Conservation (phyloP, 2,329 filamentous ascomycete species). For the Onygenales sp. region DNA sequence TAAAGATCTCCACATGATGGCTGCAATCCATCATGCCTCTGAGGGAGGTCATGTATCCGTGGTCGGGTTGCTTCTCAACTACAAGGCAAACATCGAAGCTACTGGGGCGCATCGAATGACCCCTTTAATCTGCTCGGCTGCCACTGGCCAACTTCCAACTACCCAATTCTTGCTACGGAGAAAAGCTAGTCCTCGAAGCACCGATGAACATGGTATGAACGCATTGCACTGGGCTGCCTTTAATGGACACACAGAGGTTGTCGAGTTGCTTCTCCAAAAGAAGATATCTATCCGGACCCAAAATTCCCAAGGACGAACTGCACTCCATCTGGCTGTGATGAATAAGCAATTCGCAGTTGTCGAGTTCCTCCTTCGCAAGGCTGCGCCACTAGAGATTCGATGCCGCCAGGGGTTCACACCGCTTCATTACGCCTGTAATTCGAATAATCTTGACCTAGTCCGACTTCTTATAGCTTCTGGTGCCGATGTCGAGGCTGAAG, state of each 20-base stretch:
- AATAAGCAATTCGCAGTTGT: constrained; percentile 28
- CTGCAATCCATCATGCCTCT: constrained; percentile 27
- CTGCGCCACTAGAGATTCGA: constrained; percentile 18
- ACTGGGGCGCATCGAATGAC: constrained; percentile 24
- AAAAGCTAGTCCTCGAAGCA: constrained; percentile 19
- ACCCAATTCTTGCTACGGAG: constrained; percentile 23
- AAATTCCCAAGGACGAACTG: constrained; percentile 24
- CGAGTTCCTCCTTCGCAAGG: constrained; percentile 27
- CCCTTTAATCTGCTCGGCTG: constrained; percentile 28
- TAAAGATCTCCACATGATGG: constrained; percentile 19
- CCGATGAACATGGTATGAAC: constrained; percentile 27
- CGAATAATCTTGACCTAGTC: constrained; percentile 20
- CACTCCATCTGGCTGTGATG: constrained; percentile 28
- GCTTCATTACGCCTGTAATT: constrained; percentile 30
- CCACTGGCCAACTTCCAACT: constrained; percentile 18
- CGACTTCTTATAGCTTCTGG: constrained; percentile 24
- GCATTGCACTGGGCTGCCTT: constrained; percentile 30
- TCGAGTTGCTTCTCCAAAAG: constrained; percentile 22
- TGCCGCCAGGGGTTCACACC: constrained; percentile 22
- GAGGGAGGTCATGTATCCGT: constrained; percentile 26
- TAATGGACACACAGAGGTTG: constrained; percentile 29
- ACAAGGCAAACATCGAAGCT: constrained; percentile 25
- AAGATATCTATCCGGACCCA: constrained; percentile 18
- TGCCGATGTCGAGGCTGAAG: constrained; percentile 26
- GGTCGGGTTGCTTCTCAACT: constrained; percentile 23